These are phyloP conservation scores for Ustilago cynodontis DNA, from an alignment of 1,284 basidiomycete species.

Conservation along the genomic window DNA sequence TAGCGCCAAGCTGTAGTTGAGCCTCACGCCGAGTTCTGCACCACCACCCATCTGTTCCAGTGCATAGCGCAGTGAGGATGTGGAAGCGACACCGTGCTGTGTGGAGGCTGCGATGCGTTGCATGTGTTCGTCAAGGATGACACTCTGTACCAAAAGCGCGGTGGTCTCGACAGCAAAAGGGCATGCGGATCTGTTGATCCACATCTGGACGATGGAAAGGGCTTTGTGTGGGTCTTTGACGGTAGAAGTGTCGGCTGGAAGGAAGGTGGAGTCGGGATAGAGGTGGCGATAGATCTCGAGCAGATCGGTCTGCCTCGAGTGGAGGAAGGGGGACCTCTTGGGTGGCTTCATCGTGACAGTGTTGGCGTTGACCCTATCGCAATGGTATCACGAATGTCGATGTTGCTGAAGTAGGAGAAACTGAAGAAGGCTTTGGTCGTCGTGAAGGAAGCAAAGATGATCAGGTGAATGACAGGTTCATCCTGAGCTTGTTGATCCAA, in stretches of 20 bases:
- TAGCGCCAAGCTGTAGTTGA: constrained; percentile 60
- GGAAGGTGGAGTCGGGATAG: constrained; percentile 34
- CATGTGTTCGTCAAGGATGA: constrained; percentile 56
- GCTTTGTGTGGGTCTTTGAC: constrained; percentile 21
- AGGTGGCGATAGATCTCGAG: constrained; percentile 48
- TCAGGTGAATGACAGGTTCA: constrained; percentile 2
- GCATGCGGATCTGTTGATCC: constrained; percentile 64
- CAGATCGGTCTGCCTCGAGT: constrained; percentile 44
- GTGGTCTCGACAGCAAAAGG: constrained; percentile 67
- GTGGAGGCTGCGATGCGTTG: constrained; percentile 28
- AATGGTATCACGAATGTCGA: not conserved
- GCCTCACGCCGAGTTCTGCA: constrained; percentile 43
- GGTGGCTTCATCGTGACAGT: constrained; percentile 45
- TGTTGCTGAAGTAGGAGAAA: not conserved
- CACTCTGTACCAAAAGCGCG: constrained; percentile 56
- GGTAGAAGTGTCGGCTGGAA: constrained; percentile 12
- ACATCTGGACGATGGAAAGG: constrained; percentile 56
- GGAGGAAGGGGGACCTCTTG: constrained; percentile 48
- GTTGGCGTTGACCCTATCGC: not conserved
- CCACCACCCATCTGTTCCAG: constrained; percentile 50
- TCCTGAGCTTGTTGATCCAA: not conserved
- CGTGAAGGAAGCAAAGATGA: not conserved
- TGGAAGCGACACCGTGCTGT: constrained; percentile 1
- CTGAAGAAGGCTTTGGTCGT: not conserved
- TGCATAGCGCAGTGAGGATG: constrained; percentile 17